Evolutionary conservation across 2,329 filamentous ascomycete species (phyloP).

Genomic region (Trichoderma lentiforme): DNA sequence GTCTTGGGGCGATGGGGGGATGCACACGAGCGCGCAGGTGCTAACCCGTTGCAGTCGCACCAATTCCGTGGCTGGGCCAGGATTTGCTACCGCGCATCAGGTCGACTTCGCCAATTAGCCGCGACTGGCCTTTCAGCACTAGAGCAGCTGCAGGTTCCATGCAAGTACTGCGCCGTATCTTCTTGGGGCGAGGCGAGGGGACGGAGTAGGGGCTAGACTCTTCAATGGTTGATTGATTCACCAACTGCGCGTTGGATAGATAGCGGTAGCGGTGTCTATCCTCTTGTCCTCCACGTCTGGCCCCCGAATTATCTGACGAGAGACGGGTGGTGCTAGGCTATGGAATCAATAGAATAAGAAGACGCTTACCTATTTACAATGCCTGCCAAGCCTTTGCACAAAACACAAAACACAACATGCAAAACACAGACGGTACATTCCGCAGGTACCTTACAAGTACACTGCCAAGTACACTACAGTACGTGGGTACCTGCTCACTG

Average conservation of each 20-base stretch:
- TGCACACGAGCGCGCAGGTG: background rate
- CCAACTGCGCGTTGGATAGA: background rate
- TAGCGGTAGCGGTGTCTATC: background rate
- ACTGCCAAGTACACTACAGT: too few species aligned
- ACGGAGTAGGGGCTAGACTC: background rate
- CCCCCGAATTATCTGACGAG: background rate
- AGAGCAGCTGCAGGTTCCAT: background rate
- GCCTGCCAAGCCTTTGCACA: too few species aligned
- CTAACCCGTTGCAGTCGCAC: background rate
- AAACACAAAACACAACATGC: too few species aligned
- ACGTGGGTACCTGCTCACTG: too few species aligned
- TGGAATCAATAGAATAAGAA: too few species aligned
- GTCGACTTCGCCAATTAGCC: slow-evolving; percentile 4
- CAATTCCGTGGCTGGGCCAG: background rate
- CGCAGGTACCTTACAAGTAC: too few species aligned
- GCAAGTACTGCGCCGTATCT: background rate
- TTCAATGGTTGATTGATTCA: background rate
- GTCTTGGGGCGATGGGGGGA: background rate
- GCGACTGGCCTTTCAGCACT: background rate
- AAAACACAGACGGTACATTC: too few species aligned
- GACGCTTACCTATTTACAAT: too few species aligned
- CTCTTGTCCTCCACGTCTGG: background rate
- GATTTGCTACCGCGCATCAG: background rate
- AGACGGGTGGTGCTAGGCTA: background rate
- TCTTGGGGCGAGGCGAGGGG: too few species aligned